Evolutionary conservation across 2,329 filamentous ascomycete genomes (phyloP).

Genomic region (Colletotrichum echinochloae): DNA sequence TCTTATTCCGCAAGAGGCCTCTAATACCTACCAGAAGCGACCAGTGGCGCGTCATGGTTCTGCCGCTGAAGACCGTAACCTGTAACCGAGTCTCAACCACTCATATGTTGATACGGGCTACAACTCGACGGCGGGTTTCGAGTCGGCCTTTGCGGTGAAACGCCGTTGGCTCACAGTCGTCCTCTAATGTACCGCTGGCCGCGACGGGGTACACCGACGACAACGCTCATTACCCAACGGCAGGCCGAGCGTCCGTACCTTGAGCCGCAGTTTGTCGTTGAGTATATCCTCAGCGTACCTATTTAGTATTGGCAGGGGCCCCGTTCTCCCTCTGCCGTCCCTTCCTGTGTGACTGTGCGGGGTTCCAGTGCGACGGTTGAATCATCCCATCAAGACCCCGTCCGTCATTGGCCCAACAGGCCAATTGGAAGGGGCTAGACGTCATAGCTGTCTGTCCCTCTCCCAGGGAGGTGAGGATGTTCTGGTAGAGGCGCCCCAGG

Average conservation of each 20-base stretch:
- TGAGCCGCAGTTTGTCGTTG: neutral
- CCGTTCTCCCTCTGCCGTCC: neutral
- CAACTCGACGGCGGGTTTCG: neutral
- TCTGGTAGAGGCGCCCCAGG: neutral
- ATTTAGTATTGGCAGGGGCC: neutral
- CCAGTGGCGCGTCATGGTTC: neutral
- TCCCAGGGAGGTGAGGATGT: neutral
- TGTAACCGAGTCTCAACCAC: neutral
- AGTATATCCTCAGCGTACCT: neutral
- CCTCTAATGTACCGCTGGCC: constrained; percentile 1
- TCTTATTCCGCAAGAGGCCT: neutral
- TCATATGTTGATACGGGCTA: neutral
- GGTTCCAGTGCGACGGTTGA: constrained; percentile 18
- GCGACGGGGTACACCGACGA: neutral
- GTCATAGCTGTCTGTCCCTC: constrained; percentile 22
- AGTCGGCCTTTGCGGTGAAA: neutral
- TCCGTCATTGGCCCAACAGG: constrained; percentile 1
- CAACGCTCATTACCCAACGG: neutral
- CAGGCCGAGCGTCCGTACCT: no score
- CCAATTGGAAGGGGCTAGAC: constrained; percentile 28
- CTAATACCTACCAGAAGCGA: neutral
- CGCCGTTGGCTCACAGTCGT: neutral
- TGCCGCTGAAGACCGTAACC: neutral
- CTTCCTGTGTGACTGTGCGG: constrained; percentile 34
- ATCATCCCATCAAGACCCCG: constrained; percentile 26